A percentile compares a stretch with the other conserved stretches of the same genome.
Conservation (phyloP, 1,284 basidiomycete genomes). For the Rhodotorula sp. region DNA sequence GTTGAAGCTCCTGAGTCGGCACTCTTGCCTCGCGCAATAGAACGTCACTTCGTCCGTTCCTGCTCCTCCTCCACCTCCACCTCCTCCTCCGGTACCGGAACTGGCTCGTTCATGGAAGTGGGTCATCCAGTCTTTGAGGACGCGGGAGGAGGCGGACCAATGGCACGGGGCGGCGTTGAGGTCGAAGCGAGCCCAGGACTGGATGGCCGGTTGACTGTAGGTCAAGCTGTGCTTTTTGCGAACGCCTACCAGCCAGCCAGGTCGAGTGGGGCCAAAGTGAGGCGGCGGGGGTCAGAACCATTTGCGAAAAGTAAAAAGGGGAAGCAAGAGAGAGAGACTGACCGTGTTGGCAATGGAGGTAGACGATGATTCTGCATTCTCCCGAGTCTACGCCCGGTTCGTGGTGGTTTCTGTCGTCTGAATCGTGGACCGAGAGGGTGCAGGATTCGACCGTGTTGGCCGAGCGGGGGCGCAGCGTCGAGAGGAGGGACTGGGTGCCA, state of each 20-base stretch:
- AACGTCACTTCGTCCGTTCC: constrained; percentile 39
- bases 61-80: neutral
- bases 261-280: too few relatives aligned
- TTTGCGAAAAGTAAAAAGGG: neutral
- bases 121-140: constrained; percentile 35
- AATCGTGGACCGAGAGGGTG: constrained; percentile 17
- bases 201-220: constrained; percentile 23
- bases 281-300: too few relatives aligned
- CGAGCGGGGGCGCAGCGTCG: constrained; percentile 29
- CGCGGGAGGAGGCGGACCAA: constrained; percentile 31
- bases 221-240: constrained; percentile 39
- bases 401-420: constrained; percentile 9
- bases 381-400: constrained; percentile 20
- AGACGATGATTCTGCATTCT: constrained; percentile 36
- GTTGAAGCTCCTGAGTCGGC: constrained; percentile 34
- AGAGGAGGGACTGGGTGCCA: constrained; percentile 29
- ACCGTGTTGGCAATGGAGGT: constrained; percentile 38
- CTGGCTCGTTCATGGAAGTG: neutral
- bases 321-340: neutral
- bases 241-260: constrained; percentile 21
- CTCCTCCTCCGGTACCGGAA: neutral
- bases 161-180: constrained; percentile 11
- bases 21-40: constrained; percentile 15
- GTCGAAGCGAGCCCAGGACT: constrained; percentile 33
- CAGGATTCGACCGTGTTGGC: constrained; percentile 30